A percentile compares a stretch with the other conserved stretches of the same genome.
Evolutionary conservation across 345 rosid genomes (phyloP).

Genomic region (Raphanus sativus): DNA sequence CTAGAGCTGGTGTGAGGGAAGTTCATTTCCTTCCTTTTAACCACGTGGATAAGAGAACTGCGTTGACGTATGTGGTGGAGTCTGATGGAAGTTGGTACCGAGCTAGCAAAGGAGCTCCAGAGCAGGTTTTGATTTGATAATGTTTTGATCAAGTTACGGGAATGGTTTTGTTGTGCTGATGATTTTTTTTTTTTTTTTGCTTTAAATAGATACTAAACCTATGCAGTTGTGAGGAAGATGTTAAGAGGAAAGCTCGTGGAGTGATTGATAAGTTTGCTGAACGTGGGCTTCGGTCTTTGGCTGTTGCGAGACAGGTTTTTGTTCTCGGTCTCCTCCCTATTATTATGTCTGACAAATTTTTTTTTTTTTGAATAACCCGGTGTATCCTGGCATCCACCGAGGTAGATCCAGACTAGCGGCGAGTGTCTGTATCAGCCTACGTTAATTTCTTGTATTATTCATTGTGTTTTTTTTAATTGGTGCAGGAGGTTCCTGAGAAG

Average conservation of each 20-base stretch:
- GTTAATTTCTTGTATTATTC: neutral
- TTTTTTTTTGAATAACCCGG: too few species aligned
- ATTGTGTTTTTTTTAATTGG: neutral
- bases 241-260: slow-evolving; percentile 62
- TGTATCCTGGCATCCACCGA: too few species aligned
- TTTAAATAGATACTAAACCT: slow-evolving; percentile 56
- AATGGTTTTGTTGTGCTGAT: neutral
- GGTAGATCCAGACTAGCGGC: too few species aligned
- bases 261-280: slow-evolving; percentile 90
- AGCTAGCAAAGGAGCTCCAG: slow-evolving; percentile 93
- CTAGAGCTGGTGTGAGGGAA: slow-evolving; percentile 76
- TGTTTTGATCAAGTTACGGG: neutral
- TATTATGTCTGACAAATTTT: neutral
- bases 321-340: neutral
- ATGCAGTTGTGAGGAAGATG: slow-evolving; percentile 77
- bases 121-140: slow-evolving; percentile 51
- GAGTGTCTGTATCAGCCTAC: too few species aligned
- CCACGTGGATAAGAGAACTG: slow-evolving; percentile 92
- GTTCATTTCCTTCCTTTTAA: slow-evolving; percentile 88
- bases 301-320: slow-evolving; percentile 81
- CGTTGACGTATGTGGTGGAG: slow-evolving; percentile 81
- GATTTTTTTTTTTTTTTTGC: slow-evolving; percentile 2
- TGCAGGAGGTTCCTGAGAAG: slow-evolving; percentile 84
- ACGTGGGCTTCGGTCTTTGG: slow-evolving; percentile 90
- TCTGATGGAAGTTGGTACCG: slow-evolving; percentile 76